Evolutionary conservation across 805 yeast genomes (phyloP), one percentile per base, ranked within the genome.

Genomic region (Hanseniaspora meyeri): DNA sequence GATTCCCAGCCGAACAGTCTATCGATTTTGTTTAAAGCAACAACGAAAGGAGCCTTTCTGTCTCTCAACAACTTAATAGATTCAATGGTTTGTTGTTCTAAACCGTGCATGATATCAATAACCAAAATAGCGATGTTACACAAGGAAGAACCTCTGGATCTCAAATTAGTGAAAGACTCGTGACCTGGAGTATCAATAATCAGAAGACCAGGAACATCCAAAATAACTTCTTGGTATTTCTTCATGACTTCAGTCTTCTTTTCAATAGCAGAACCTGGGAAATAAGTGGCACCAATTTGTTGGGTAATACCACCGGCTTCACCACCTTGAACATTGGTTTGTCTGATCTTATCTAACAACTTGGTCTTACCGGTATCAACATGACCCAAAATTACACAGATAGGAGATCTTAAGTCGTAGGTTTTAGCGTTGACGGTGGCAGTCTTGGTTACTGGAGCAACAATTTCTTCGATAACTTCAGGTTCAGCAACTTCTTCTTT

Each of bases 231-330:
- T 70, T 87, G 96, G 68, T 82, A 85, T 61, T 81, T 76, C 57
- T 86, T 80, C 97, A 93, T 91, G 51, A 85, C 95, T 48, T 81
- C 85, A 31, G 97, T 93, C 75, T 93, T 93, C 67, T 82, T 82
- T 71, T 83, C 83, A 66, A 93, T 87, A 45, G 97, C 89, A 34
- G 85, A 95, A 63, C 93, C 89, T 60, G 98, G 98, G 87, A 93
- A 93, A 71, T 93, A 93, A 24, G 99, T 93, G 57, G 99, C 99
- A 81, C 99, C 99, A 68, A 93, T 93, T 74, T 93, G 99, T 79
- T 93, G 99, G 62, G 99, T 93, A 70, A 93, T 93, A 77, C 99
- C 99, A 77, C 99, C 99, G 57, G 99, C 99, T 76, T 93, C 99
- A 68, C 98, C 99, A 70, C 97, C 99, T 76, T 93, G 99, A 60